phyloP scores from a whole-genome alignment of 148 eudicot genomes.

The Dysphania ambrosioides region DNA sequence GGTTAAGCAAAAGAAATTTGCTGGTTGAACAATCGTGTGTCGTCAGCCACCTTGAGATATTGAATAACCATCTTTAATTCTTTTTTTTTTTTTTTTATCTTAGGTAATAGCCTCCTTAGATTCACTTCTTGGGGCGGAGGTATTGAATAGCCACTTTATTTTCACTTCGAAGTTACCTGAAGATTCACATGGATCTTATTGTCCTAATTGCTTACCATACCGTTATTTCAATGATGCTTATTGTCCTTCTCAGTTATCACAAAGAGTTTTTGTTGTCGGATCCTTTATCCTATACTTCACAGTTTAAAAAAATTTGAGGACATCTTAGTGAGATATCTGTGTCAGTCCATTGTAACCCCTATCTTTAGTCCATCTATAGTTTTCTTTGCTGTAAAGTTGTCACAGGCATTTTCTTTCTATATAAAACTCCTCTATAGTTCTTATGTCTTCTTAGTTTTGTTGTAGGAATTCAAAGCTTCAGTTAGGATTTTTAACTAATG shows the following conservation, averaged over 20 bases:
- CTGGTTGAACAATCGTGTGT: not conserved
- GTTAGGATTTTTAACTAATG: not conserved
- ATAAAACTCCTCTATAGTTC: not conserved
- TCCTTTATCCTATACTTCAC: not conserved
- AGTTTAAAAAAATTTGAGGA: not conserved
- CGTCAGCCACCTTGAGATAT: not conserved
- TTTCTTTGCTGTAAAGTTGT: not conserved
- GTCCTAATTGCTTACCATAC: not conserved
- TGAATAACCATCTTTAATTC: no score
- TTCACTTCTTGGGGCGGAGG: not conserved
- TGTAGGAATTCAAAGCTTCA: not conserved
- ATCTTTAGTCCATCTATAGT: no score
- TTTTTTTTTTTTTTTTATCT: no score
- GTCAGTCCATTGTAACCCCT: no score
- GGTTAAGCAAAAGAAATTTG: not conserved
- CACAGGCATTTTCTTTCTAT: not conserved
- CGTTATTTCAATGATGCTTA: not conserved
- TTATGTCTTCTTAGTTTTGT: not conserved
- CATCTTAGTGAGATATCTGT: not conserved
- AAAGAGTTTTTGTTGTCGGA: not conserved
- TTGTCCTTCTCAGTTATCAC: no score
- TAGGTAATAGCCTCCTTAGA: not conserved
- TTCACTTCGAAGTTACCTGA: not conserved
- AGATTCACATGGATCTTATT: not conserved
- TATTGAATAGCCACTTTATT: not conserved